Conservation (phyloP, 2,329 filamentous ascomycete species). For the Aspergillus nomiae region DNA sequence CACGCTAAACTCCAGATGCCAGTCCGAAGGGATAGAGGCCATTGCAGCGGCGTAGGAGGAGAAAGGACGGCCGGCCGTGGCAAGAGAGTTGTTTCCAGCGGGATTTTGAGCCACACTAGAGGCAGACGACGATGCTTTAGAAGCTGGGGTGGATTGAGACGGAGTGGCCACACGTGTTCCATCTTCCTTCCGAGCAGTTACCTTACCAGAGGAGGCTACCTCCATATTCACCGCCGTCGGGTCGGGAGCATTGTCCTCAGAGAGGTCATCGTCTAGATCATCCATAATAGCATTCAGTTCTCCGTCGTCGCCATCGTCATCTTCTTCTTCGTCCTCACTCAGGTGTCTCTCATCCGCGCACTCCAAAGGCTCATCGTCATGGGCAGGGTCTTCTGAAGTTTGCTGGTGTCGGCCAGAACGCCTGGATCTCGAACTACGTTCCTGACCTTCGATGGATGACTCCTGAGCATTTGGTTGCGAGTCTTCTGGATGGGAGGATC, state of each 20-base stretch:
- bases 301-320: slow-evolving; percentile 58
- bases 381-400: slow-evolving; percentile 60
- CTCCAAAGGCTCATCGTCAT: slow-evolving; percentile 72
- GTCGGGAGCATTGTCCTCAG: slow-evolving; percentile 72
- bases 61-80: slow-evolving; percentile 61
- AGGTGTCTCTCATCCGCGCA: slow-evolving; percentile 90
- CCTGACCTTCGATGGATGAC: slow-evolving; percentile 44
- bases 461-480: slow-evolving; percentile 36
- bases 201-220: slow-evolving; percentile 79
- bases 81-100: slow-evolving; percentile 48
- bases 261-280: slow-evolving; percentile 82
- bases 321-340: slow-evolving; percentile 66
- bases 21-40: slow-evolving; percentile 80
- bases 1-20: slow-evolving; percentile 95
- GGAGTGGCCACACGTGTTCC: slow-evolving; percentile 85
- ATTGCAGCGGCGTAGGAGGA: slow-evolving; percentile 80
- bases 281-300: slow-evolving; percentile 87
- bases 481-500: slow-evolving; percentile 17
- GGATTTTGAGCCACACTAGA: slow-evolving; percentile 26
- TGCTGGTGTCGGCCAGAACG: slow-evolving; percentile 64
- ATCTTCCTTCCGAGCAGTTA: slow-evolving; percentile 89
- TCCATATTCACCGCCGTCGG: slow-evolving; percentile 91
- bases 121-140: slow-evolving; percentile 43
- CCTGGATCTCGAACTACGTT: slow-evolving; percentile 51
- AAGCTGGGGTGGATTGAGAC: slow-evolving; percentile 58